Percentiles rank a stretch among this genome's conserved stretches.
Evolutionary conservation across 768 basidiomycete genomes (phyloP).

Genomic region (Leccinum uliginosum): DNA sequence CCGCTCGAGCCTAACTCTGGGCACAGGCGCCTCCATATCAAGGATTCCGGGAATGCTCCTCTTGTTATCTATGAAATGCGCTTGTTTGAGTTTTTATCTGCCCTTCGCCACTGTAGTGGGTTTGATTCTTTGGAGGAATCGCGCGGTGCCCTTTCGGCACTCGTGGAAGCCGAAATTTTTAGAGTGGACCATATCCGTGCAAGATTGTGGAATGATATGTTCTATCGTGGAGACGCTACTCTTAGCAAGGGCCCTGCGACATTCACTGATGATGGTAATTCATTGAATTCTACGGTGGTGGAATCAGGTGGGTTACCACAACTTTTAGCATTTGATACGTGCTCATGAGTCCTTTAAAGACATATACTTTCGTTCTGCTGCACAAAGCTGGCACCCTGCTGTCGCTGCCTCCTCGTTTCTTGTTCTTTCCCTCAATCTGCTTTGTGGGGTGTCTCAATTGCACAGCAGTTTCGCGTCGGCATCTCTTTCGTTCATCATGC

Average conservation of each 20-base stretch:
- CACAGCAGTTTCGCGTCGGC: background rate
- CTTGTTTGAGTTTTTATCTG: background rate
- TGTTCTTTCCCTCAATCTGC: background rate
- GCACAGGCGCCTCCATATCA: background rate
- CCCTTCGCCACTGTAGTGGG: background rate
- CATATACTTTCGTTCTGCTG: background rate
- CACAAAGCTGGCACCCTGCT: background rate
- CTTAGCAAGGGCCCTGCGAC: background rate
- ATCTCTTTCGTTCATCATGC: background rate
- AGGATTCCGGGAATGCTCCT: background rate
- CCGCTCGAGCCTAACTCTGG: background rate
- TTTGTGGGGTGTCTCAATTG: background rate
- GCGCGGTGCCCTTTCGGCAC: background rate
- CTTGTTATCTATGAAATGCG: background rate
- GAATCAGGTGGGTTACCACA: background rate
- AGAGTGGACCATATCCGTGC: background rate
- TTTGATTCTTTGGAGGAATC: background rate
- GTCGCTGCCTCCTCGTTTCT: background rate
- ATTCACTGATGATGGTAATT: background rate
- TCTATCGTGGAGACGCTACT: background rate
- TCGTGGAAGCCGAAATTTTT: background rate
- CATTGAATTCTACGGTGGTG: background rate
- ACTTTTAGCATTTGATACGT: background rate
- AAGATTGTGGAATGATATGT: background rate
- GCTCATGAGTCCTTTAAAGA: background rate